Evolutionary conservation across 2,329 filamentous ascomycete genomes (phyloP).

Genomic region (Nothopassalora personata): DNA sequence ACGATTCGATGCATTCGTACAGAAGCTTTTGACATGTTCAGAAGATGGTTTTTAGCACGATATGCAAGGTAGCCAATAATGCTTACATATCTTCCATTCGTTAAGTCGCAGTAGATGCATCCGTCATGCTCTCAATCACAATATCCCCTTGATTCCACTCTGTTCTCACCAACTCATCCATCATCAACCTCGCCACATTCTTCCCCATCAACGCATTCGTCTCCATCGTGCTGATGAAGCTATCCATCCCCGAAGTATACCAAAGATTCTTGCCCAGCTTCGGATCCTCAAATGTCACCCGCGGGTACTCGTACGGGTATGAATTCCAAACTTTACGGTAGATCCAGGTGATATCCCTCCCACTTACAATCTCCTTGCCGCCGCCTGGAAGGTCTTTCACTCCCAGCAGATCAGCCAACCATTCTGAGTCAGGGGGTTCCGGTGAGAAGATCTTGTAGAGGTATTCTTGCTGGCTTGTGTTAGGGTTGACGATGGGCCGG

Average conservation of each 20-base stretch:
- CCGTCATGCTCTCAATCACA: no score
- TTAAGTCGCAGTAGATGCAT: no score
- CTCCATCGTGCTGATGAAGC: slow-evolving; percentile 97
- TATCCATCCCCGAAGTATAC: slow-evolving; percentile 70
- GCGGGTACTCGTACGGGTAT: slow-evolving; percentile 79
- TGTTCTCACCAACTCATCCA: slow-evolving; percentile 40
- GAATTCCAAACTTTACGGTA: slow-evolving; percentile 72
- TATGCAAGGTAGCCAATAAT: no score
- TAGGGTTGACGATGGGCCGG: slow-evolving; percentile 53
- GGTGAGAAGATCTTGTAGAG: slow-evolving; percentile 66
- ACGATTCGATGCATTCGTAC: no score
- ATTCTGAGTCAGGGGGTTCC: slow-evolving; percentile 40
- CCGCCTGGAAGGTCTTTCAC: slow-evolving; percentile 11
- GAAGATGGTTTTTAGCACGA: no score
- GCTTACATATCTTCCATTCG: no score
- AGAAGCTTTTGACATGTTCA: no score
- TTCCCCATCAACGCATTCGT: slow-evolving; percentile 87
- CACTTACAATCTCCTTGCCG: slow-evolving; percentile 29
- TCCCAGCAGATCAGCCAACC: slow-evolving; percentile 48
- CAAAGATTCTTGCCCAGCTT: slow-evolving; percentile 62
- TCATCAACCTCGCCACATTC: slow-evolving; percentile 70
- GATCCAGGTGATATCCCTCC: slow-evolving; percentile 63
- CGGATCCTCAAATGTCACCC: slow-evolving; percentile 80
- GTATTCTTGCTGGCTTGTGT: slow-evolving; percentile 40
- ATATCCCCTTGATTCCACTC: neutral